phyloP scores from a whole-genome alignment of 768 basidiomycete genomes.

The Termitomyces titanicus region DNA sequence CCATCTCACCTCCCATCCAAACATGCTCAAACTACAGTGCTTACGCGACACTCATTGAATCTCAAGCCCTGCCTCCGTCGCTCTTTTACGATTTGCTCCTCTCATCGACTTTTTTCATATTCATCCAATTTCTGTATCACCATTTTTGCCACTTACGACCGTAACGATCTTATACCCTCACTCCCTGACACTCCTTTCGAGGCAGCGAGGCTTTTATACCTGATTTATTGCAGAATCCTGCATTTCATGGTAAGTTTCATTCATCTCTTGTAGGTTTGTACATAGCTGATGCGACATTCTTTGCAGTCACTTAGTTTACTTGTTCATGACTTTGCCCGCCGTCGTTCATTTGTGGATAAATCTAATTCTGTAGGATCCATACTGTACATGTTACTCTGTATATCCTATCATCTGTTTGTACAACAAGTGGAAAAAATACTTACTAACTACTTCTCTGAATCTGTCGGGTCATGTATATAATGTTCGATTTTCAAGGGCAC shows the following conservation, averaged over 20 bases:
- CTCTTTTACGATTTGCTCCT: background rate
- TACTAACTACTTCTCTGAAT: no score
- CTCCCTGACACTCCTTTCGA: slow-evolving; percentile 2
- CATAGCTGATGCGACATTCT: background rate
- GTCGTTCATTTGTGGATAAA: background rate
- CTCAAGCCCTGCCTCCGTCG: background rate
- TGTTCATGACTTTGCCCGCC: background rate
- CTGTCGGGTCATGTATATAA: no score
- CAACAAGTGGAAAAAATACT: no score
- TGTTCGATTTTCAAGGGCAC: slow-evolving; percentile 22
- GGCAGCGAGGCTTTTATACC: slow-evolving; percentile 9
- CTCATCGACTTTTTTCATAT: background rate
- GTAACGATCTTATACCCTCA: slow-evolving; percentile 13
- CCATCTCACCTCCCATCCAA: background rate
- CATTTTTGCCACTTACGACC: background rate
- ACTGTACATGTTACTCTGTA: background rate
- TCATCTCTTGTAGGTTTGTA: no score
- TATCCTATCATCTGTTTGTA: background rate
- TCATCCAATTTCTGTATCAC: background rate
- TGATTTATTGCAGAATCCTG: slow-evolving; percentile 6
- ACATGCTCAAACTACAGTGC: background rate
- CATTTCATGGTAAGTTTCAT: background rate
- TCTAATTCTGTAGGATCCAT: background rate
- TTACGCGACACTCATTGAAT: background rate
- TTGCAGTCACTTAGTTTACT: background rate